These are phyloP conservation scores for Cyclotella kingstonii DNA, from an alignment of 108 stramenopile genomes.

Conservation along the genomic window DNA sequence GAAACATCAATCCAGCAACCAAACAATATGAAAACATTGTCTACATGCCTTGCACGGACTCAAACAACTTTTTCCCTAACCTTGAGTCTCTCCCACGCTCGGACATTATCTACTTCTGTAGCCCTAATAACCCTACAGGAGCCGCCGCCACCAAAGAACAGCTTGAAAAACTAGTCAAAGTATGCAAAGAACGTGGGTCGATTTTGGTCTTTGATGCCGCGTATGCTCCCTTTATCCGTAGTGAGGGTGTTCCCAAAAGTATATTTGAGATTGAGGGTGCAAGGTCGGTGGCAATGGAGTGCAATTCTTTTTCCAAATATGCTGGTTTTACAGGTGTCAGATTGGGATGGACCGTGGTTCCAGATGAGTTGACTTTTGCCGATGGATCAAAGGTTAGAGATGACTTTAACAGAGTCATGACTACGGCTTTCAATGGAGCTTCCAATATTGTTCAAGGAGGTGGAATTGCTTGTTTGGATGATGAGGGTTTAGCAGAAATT, in stretches of 20 bases:
- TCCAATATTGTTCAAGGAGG: conserved; percentile 96
- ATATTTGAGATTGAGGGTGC: conserved; percentile 97
- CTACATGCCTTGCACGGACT: conserved; percentile 95
- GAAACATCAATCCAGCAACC: conserved; percentile 73
- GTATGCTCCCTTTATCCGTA: conserved; percentile 96
- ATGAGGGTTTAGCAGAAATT: conserved; percentile 93
- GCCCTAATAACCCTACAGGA: conserved; percentile 97
- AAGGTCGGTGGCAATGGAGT: conserved; percentile 91
- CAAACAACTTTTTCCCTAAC: conserved; percentile 96
- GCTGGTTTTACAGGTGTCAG: conserved; percentile 98
- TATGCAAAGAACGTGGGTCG: conserved; percentile 89
- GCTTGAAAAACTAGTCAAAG: conserved; percentile 82
- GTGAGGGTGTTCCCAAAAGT: conserved; percentile 88
- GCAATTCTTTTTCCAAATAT: conserved; percentile 91
- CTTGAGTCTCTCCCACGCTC: conserved; percentile 80
- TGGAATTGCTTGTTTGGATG: conserved; percentile 91
- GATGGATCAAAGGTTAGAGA: conserved; percentile 87
- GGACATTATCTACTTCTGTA: conserved; percentile 95
- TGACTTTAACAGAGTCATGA: conserved; percentile 98
- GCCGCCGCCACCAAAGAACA: conserved; percentile 92
- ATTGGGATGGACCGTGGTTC: conserved; percentile 96
- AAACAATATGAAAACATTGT: conserved; percentile 96
- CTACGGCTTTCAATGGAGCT: conserved; percentile 97
- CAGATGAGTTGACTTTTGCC: conserved; percentile 78
- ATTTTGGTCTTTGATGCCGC: conserved; percentile 96